phyloP scores from a whole-genome alignment of 805 yeast genomes.

The Candida xiaguanensis region DNA sequence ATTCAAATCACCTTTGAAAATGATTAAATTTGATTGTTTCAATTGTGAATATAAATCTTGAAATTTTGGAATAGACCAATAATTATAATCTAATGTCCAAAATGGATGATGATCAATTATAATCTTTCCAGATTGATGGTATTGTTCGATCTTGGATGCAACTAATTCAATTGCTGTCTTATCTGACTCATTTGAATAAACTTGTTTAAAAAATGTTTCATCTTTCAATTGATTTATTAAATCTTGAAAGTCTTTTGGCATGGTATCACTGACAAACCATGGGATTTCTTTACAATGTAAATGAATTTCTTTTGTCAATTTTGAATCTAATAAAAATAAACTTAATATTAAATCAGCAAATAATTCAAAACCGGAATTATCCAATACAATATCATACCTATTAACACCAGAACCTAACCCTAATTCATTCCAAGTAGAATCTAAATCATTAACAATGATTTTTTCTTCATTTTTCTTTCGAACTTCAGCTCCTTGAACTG shows the following conservation, averaged over 20 bases:
- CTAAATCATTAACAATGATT: conserved; percentile 73
- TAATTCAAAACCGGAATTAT: conserved; percentile 93
- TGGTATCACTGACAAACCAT: conserved; percentile 97
- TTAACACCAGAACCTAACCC: conserved; percentile 4
- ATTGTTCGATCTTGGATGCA: conserved; percentile 18
- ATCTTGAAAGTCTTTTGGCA: conserved; percentile 70
- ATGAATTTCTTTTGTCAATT: conserved; percentile 59
- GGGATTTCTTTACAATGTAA: conserved; percentile 90
- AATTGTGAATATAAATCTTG: conserved; percentile 59
- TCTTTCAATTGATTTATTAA: conserved; percentile 57
- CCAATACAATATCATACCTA: conserved; percentile 79
- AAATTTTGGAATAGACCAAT: conserved; percentile 71
- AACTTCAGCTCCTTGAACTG: conserved; percentile 87
- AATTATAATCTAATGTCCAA: conserved; percentile 83
- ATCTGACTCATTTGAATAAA: conserved; percentile 15
- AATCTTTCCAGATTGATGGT: conserved; percentile 19
- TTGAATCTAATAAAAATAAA: conserved; percentile 53
- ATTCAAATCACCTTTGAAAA: conserved; percentile 94
- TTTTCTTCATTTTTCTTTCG: conserved; percentile 78
- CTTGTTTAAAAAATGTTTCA: conserved; percentile 46
- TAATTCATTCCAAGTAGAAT: conserved; percentile 57
- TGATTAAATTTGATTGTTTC: conserved; percentile 60
- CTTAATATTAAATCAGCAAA: conserved; percentile 41
- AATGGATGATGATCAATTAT: conserved; percentile 53
- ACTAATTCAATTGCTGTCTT: conserved; percentile 20